Base-by-base conservation (phyloP, 2,329 filamentous ascomycete genomes). In the Metarhizium anisopliae region DNA sequence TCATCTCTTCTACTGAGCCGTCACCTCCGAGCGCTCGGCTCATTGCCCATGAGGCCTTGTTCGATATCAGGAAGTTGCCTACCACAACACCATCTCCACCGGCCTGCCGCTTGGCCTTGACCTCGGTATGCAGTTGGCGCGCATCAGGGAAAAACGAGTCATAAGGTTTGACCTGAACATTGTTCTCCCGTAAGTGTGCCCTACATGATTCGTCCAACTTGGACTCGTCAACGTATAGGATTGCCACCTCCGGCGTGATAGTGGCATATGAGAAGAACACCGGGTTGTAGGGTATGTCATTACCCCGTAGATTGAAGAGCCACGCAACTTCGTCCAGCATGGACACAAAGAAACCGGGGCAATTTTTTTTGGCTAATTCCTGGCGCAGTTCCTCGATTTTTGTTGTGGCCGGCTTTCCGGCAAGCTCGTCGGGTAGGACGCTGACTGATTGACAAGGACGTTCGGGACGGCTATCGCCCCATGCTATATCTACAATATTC, bases 241-340 rank as follows among this genome's bases (percentile, higher is more conserved):
- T 91, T 29, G 87, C 89, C 2, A 83, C 77, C 11, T 79, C 85
- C 2, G 85, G 83, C 2, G 94, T 97, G 59, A 99, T 77, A 47
- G 94, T 81, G 49, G 93, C 93, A 66, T 97, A 99, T 16, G 93
- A 94, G 73, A 97, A 97, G 77, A 99, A 97, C 52, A 99, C 94
- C 0, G 94, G 94, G 68, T 99, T 99, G 75, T 94, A 99, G 0
- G 91, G 90, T 61, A 99, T 97, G 68, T 97, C 94, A 69, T 81
- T 94, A 63, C 94, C 94, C 63, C 94, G 85, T 51, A 99, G 75
- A 72, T 99, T 99, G 77, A 96, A 96, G n/a, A 99, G 79, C 94
- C 94, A 99, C 11, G 94, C 94, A 64, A 96, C 84, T 72, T 99
- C 94, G 66, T 99, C 94, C 47, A 99, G 82, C 85, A 95, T 92